Evolutionary conservation across 768 basidiomycete genomes (phyloP).

Genomic region (Hygrophorus russula): DNA sequence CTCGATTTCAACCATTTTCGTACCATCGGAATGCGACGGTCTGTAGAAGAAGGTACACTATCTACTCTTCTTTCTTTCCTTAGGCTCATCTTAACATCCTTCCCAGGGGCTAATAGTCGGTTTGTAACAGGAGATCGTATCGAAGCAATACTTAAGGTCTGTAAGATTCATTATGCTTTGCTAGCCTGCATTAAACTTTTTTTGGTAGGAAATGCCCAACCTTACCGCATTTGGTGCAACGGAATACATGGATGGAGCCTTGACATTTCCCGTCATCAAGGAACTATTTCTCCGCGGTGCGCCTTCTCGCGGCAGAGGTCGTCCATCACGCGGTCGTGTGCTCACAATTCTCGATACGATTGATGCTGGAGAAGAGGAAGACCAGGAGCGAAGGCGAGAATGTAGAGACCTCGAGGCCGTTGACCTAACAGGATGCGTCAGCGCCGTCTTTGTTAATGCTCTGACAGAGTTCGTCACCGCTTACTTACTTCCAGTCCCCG

Average conservation of each 20-base stretch:
- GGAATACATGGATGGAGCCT: conserved; percentile 95
- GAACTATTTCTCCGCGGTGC: conserved; percentile 85
- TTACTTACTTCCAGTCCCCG: conserved; percentile 37
- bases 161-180: conserved; percentile 10
- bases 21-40: conserved; percentile 91
- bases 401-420: conserved; percentile 78
- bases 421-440: conserved; percentile 93
- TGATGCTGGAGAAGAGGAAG: conserved; percentile 59
- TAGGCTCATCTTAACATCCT: too few species aligned
- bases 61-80: too few species aligned
- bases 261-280: conserved; percentile 74
- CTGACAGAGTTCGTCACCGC: conserved; percentile 73
- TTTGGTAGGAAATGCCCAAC: conserved; percentile 73
- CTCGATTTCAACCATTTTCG: conserved; percentile 96
- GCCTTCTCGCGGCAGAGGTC: conserved; percentile 57
- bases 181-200: conserved; percentile 6
- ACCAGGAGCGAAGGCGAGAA: conserved; percentile 60
- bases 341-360: conserved; percentile 30
- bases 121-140: conserved; percentile 91
- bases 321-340: conserved; percentile 55
- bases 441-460: conserved; percentile 78
- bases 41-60: conserved; percentile 63
- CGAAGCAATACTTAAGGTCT: conserved; percentile 63
- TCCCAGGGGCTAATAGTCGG: conserved; percentile 48
- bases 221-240: conserved; percentile 86